Percentiles rank a stretch among this genome's conserved stretches.
These are phyloP conservation scores for Rhizopogon sp. DNA, from an alignment of 768 basidiomycete species.

Conservation along the genomic window DNA sequence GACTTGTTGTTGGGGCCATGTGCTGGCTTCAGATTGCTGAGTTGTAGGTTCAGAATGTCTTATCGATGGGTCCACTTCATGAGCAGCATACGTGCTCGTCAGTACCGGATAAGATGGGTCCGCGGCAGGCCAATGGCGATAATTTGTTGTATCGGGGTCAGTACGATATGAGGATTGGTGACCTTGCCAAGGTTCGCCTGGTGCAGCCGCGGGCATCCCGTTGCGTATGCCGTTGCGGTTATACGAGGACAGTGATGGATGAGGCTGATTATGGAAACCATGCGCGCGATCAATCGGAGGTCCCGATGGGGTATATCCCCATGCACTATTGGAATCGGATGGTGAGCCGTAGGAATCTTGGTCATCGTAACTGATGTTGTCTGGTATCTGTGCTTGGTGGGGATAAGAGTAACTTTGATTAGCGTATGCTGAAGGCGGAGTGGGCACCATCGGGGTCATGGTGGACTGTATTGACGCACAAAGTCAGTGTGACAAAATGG, in stretches of 20 bases:
- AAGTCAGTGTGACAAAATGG: neutral
- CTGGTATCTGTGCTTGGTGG: slow-evolving; percentile 34
- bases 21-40: slow-evolving; percentile 31
- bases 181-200: slow-evolving; percentile 18
- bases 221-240: slow-evolving; percentile 31
- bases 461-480: slow-evolving; percentile 16
- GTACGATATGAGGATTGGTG: slow-evolving; percentile 20
- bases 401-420: slow-evolving; percentile 41
- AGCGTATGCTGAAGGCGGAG: slow-evolving; percentile 31
- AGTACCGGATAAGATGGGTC: slow-evolving; percentile 33
- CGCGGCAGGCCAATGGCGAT: slow-evolving; percentile 45
- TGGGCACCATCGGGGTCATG: slow-evolving; percentile 35
- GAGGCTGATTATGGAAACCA: slow-evolving; percentile 42
- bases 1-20: slow-evolving; percentile 21
- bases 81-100: slow-evolving; percentile 17
- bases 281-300: slow-evolving; percentile 31
- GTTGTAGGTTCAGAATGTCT: slow-evolving; percentile 25
- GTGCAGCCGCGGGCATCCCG: slow-evolving; percentile 12
- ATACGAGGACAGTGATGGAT: slow-evolving; percentile 47
- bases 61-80: slow-evolving; percentile 38
- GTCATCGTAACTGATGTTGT: slow-evolving; percentile 36
- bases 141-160: slow-evolving; percentile 31
- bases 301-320: slow-evolving; percentile 43
- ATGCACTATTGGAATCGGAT: slow-evolving; percentile 42
- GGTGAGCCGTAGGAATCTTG: slow-evolving; percentile 37